Conservation (phyloP, 2,329 filamentous ascomycete genomes). For the Talaromyces sp. region DNA sequence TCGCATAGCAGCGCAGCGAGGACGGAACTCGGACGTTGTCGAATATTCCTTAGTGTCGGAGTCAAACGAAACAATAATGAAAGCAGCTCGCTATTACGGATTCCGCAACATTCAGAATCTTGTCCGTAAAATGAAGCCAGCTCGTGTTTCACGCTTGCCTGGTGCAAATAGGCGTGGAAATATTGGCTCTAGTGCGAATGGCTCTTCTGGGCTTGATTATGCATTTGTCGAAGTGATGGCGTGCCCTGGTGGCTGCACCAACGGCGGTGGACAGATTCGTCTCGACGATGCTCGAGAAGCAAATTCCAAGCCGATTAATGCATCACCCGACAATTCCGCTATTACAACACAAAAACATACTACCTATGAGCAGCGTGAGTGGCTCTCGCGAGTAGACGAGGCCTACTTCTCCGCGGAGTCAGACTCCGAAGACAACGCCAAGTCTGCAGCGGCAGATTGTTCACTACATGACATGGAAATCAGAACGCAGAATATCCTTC, state of each 20-base stretch:
- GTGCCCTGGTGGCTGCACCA: conserved; percentile 96
- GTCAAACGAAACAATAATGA: conserved; percentile 59
- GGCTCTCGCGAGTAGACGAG: conserved; percentile 77
- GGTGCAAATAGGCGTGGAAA: conserved; percentile 44
- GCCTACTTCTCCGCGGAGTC: conserved; percentile 76
- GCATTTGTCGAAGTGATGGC: conserved; percentile 99
- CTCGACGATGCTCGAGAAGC: conserved; percentile 62
- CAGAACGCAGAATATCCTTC: conserved; percentile 59
- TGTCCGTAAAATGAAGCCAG: conserved; percentile 83
- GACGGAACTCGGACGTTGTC: conserved; percentile 84
- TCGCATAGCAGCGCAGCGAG: conserved; percentile 63
- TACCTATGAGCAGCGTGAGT: conserved; percentile 76
- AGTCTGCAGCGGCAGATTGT: conserved; percentile 24
- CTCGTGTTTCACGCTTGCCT: conserved; percentile 70
- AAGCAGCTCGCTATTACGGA: conserved; percentile 87
- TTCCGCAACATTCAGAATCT: conserved; percentile 98
- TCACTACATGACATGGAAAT: conserved; percentile 25
- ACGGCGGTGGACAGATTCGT: conserved; percentile 93
- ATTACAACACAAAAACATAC: conserved; percentile 53
- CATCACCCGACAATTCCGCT: conserved; percentile 20
- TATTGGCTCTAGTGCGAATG: conserved; percentile 24
- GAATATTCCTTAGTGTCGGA: conserved; percentile 67
- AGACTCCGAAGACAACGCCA: conserved; percentile 43
- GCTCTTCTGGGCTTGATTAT: conserved; percentile 55
- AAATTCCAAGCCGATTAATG: conserved; percentile 14